These are phyloP conservation scores for Candida orba DNA, from an alignment of 805 yeast species.

Conservation along the genomic window DNA sequence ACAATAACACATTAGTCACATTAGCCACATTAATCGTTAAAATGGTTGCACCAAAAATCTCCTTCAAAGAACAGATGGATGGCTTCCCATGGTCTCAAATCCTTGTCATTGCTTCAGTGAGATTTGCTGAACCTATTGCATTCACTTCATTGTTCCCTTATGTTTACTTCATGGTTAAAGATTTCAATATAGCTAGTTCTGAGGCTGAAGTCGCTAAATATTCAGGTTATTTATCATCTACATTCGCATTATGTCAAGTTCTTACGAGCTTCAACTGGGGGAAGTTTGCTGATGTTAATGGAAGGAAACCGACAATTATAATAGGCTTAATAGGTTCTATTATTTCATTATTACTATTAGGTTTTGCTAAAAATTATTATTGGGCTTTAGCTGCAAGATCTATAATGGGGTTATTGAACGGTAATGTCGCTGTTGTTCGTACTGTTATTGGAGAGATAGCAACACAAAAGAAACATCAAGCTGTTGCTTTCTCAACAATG, in stretches of 20 bases:
- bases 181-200: constrained; percentile 42
- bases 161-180: constrained; percentile 55
- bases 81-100: constrained; percentile 53
- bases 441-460: constrained; percentile 59
- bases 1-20: no score
- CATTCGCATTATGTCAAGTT: constrained; percentile 57
- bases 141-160: constrained; percentile 61
- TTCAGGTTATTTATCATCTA: constrained; percentile 54
- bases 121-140: constrained; percentile 57
- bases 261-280: constrained; percentile 59
- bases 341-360: constrained; percentile 41
- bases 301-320: constrained; percentile 48
- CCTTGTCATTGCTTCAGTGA: constrained; percentile 33
- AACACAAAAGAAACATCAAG: constrained; percentile 48
- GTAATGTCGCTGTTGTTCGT: constrained; percentile 58
- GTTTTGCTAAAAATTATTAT: constrained; percentile 44
- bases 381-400: constrained; percentile 48
- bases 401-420: constrained; percentile 51
- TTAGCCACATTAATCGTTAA: neutral
- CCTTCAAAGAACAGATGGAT: constrained; percentile 43
- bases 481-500: constrained; percentile 53
- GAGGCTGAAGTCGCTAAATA: constrained; percentile 51
- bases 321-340: constrained; percentile 48
- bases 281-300: constrained; percentile 42
- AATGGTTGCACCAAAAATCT: constrained; percentile 10